These are phyloP conservation scores for Cercospora sesami DNA, from an alignment of 2,329 filamentous ascomycete species.

Conservation along the genomic window DNA sequence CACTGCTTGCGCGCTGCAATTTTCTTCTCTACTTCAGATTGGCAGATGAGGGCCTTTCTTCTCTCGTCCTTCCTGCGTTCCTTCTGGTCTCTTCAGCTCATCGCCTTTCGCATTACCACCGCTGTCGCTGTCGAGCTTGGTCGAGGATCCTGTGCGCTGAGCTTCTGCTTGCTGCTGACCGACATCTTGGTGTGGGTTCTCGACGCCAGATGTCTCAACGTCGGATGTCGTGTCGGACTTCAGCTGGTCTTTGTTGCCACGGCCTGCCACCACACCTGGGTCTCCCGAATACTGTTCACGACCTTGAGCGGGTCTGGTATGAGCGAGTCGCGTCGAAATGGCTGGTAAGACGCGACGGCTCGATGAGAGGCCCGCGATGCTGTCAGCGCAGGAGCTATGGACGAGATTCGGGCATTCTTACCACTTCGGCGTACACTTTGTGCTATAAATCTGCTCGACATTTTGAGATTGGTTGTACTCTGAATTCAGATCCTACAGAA, in stretches of 20 bases:
- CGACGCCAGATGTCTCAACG: not conserved
- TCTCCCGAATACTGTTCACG: not conserved
- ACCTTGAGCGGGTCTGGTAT: not conserved
- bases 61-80: not conserved
- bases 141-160: not conserved
- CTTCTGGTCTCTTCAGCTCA: not conserved
- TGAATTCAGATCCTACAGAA: not conserved
- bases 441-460: not conserved
- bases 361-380: not conserved
- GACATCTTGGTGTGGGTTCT: conserved; percentile 1
- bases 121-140: not conserved
- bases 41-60: conserved; percentile 2
- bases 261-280: not conserved
- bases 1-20: not conserved
- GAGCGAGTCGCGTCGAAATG: not conserved
- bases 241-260: conserved; percentile 1
- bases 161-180: conserved; percentile 5
- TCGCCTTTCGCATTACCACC: not conserved
- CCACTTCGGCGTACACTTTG: not conserved
- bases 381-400: not conserved
- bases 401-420: not conserved
- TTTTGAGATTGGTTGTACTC: not conserved
- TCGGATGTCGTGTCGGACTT: conserved; percentile 4
- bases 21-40: not conserved
- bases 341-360: not conserved